Evolutionary conservation across 2,329 filamentous ascomycete genomes (phyloP).

Genomic region (Massarina eburnea): DNA sequence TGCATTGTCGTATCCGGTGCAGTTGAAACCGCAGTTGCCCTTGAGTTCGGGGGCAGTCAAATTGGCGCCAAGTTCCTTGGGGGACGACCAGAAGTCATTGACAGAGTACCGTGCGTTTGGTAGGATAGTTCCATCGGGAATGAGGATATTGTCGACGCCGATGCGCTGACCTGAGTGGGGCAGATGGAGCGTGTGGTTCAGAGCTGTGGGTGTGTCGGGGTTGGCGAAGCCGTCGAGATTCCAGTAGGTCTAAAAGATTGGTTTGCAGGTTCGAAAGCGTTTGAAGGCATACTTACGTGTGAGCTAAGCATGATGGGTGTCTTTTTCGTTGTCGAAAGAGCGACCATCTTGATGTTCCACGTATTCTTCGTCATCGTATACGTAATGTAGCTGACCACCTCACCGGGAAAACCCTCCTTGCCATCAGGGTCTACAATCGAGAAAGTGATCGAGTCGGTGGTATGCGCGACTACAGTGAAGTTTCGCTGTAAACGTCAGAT

Average conservation of each 20-base stretch:
- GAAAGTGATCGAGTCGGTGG: conserved; percentile 70
- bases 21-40: conserved; percentile 78
- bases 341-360: conserved; percentile 75
- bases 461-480: conserved; percentile 73
- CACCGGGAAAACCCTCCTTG: conserved; percentile 75
- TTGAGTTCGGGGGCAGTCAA: conserved; percentile 62
- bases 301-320: conserved; percentile 82
- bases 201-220: conserved; percentile 63
- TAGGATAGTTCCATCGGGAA: conserved; percentile 62
- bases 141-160: conserved; percentile 60
- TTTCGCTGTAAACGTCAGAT: conserved; percentile 55
- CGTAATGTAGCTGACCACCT: conserved; percentile 72
- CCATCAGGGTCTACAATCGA: conserved; percentile 72
- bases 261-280: neutral
- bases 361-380: conserved; percentile 68
- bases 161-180: conserved; percentile 73
- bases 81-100: conserved; percentile 79
- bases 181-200: conserved; percentile 73
- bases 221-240: conserved; percentile 80
- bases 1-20: conserved; percentile 82
- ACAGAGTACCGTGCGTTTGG: conserved; percentile 67
- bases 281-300: conserved; percentile 52
- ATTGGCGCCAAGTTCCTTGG: conserved; percentile 77
- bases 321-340: conserved; percentile 69
- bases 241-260: conserved; percentile 67